A percentile compares a stretch with the other conserved stretches of the same genome.
Conservation (phyloP, 2,329 filamentous ascomycete genomes). For the Fusarium citri region DNA sequence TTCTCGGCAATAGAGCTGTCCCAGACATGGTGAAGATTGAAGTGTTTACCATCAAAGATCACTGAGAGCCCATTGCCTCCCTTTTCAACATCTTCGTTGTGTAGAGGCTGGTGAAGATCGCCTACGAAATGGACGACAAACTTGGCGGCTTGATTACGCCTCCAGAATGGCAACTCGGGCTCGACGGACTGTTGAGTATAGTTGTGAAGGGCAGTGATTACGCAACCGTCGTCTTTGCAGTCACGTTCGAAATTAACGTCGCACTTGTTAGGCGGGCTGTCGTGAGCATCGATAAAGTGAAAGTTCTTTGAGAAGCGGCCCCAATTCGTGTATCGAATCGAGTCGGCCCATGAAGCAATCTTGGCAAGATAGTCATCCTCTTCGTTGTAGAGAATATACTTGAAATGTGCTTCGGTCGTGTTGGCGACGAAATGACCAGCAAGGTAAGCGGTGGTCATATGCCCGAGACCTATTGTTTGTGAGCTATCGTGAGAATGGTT, state of each 20-base stretch:
- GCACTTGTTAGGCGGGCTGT: conserved; percentile 68
- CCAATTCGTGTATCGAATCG: conserved; percentile 72
- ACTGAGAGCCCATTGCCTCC: conserved; percentile 78
- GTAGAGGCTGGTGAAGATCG: conserved; percentile 76
- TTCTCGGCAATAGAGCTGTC: conserved; percentile 77
- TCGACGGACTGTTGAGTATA: conserved; percentile 69
- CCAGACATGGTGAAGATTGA: conserved; percentile 80
- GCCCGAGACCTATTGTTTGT: conserved; percentile 64
- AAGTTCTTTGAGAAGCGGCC: conserved; percentile 71
- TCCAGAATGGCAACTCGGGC: conserved; percentile 55
- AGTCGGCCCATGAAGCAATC: conserved; percentile 76
- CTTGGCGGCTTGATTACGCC: conserved; percentile 70
- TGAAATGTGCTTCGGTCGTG: conserved; percentile 66
- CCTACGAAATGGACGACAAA: conserved; percentile 76
- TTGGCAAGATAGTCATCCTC: conserved; percentile 69
- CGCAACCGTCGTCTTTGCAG: conserved; percentile 71
- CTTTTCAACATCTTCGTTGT: conserved; percentile 70
- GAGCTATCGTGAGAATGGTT: conserved; percentile 17
- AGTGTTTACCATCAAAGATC: conserved; percentile 64
- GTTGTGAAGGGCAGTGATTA: conserved; percentile 70
- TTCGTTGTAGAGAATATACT: conserved; percentile 66
- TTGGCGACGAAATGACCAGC: conserved; percentile 70
- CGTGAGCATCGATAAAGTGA: conserved; percentile 77
- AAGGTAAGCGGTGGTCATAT: conserved; percentile 73
- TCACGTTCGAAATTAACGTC: conserved; percentile 69